A percentile compares a stretch with the other conserved stretches of the same genome.
Conservation (phyloP, 2,329 filamentous ascomycete species). For the Fusarium caatingaense region DNA sequence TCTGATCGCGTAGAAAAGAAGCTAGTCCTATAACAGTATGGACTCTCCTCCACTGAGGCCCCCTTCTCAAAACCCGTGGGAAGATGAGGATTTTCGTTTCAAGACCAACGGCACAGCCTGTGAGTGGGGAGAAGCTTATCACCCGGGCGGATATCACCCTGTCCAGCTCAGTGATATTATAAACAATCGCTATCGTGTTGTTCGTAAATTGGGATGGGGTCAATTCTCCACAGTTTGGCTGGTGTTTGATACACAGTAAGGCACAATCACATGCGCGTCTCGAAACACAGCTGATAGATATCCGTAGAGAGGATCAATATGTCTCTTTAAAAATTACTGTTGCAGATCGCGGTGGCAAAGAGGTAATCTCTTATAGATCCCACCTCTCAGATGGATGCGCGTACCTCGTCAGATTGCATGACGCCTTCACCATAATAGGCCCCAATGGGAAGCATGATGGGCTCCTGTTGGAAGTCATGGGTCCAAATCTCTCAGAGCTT, state of each 20-base stretch:
- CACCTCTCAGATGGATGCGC: background rate
- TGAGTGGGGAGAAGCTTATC: background rate
- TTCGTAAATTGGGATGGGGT: background rate
- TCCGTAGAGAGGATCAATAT: background rate
- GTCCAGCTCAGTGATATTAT: background rate
- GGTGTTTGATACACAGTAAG: background rate
- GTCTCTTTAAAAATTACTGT: background rate
- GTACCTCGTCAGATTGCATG: accelerated
- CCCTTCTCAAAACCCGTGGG: background rate
- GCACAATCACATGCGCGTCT: background rate
- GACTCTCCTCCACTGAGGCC: background rate
- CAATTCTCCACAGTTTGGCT: background rate
- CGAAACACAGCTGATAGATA: background rate
- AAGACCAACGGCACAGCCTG: background rate
- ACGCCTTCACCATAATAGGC: background rate
- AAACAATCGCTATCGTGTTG: background rate
- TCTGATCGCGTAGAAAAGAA: background rate
- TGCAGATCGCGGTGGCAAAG: background rate
- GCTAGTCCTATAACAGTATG: background rate
- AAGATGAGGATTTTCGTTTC: background rate
- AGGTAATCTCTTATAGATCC: background rate
- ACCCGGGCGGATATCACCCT: background rate
- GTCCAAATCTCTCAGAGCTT: background rate
- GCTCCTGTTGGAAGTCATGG: background rate
- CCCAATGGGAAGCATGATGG: background rate